Conservation (phyloP, 2,329 filamentous ascomycete genomes). For the Curvularia spicifera region DNA sequence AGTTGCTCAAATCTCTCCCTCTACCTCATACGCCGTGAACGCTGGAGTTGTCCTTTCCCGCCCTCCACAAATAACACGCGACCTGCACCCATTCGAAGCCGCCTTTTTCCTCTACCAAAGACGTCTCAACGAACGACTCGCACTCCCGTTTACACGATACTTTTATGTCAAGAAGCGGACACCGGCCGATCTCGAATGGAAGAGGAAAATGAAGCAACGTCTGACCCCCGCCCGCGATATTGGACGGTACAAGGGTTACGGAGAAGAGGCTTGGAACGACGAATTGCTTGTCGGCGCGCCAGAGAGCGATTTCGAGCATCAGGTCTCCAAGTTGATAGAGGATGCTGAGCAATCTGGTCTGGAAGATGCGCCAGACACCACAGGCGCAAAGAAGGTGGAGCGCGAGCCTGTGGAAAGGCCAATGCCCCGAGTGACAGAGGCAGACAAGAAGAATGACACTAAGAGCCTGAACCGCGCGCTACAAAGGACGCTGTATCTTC, state of each 20-base stretch:
- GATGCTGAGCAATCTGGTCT: conserved; percentile 69
- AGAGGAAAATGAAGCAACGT: conserved; percentile 79
- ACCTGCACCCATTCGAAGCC: conserved; percentile 86
- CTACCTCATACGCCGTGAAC: conserved; percentile 54
- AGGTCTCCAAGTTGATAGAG: conserved; percentile 72
- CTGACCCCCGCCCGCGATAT: conserved; percentile 82
- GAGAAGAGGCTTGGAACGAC: conserved; percentile 84
- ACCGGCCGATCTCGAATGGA: conserved; percentile 84
- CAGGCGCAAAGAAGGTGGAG: conserved; percentile 49
- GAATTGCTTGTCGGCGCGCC: conserved; percentile 79
- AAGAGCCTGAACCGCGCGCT: conserved; percentile 80
- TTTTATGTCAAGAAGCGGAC: conserved; percentile 97
- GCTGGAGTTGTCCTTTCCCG: conserved; percentile 85
- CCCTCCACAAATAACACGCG: conserved; percentile 82
- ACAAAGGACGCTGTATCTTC: conserved; percentile 83
- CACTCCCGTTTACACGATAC: conserved; percentile 83
- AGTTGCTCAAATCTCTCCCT: conserved; percentile 49
- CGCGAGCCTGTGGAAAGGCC: conserved; percentile 74
- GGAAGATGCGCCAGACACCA: conserved; percentile 49
- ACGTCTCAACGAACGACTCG: conserved; percentile 89
- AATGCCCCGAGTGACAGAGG: conserved; percentile 73
- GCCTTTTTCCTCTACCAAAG: conserved; percentile 97
- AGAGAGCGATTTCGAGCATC: conserved; percentile 67
- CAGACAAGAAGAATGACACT: conserved; percentile 76
- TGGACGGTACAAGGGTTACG: conserved; percentile 79